Base-by-base conservation (phyloP, 169 alveolate species). In the Plasmodium gallinaceum region DNA sequence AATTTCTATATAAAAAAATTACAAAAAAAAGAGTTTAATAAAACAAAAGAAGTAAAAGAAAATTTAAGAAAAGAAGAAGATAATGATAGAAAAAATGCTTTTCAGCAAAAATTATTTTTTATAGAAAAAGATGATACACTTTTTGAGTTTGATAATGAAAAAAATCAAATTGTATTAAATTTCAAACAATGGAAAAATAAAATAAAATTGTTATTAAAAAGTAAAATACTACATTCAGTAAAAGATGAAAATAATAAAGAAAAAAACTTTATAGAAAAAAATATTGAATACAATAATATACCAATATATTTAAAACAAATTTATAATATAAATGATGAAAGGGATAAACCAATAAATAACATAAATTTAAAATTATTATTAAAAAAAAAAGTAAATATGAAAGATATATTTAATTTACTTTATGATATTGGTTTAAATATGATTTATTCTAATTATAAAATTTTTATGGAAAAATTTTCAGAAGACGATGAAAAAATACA, bases 401-500 rank as follows among this genome's bases (percentile, higher is more conserved):
- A 66, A 16, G 60, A 60, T 52, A 61, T 57, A 18, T 83, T 54
- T 39, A 66, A 62, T 32, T 42, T 83, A 42, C 46, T 83, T 10
- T 83, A 83, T 46, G 72, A 66, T 14, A 83, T 83, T 18, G 91
- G 91, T 0, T 16, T 83, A 39, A 83, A 39, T 42, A 37, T 83
- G 43, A 83, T 83, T 22, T 83, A 71, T 42, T 16, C 66, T 39
- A 18, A 68, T 39, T 68, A 43, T 18, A 18, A 43, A 14, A 37
- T 66, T 57, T 83, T 51, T 62, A 22, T 83, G 43, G 76, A 83
- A 39, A 83, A 83, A 12, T 60, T 66, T 42, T 26, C 91, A 20
- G 83, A 83, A 14, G 91, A 83, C 66, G 83, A 83, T 12, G 91
- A 83, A 66, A 51, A 68, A 48, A 54, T 83, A 24, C 91, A 83